Base-by-base conservation (phyloP, 1,139 yeast genomes). In the Pichia sp. region DNA sequence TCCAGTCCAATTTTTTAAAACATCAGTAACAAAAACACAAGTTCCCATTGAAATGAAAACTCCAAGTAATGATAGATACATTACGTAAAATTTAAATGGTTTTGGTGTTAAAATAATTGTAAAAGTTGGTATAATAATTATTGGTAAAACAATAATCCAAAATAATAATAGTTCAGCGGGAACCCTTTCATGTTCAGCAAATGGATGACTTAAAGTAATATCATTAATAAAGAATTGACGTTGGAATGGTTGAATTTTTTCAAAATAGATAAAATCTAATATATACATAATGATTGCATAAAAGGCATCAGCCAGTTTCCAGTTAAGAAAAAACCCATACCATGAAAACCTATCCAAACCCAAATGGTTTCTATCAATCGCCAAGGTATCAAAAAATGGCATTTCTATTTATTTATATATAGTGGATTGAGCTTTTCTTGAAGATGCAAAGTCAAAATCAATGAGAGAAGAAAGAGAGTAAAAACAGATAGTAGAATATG, bases 1-100 rank as follows among this genome's bases (percentile, higher is more conserved):
- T n/a, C 89, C 92, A 34, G 86, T 77, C 80, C 86, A 77, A 51
- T 77, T 75, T 62, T 86, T 86, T 45, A 83, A 60, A 28, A 78
- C 69, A 58, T 83, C 87, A 2, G 90, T 82, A 40, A 82, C 58
- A 30, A 82, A 68, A 22, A 72, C 69, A 37, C 75, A 73, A n/a
- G 77, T 62, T 12, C 73, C 66, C 52, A 78, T 63, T 0, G 83
- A 66, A 11, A 80, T 64, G 28, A 65, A 61, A 16, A 81, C 64
- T 1, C 86, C 86, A 31, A 81, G 54, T 0, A 77, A 46, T 1
- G 82, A 71, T 10, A 76, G 61, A 57, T 77, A 80, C n/a, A 71
- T 57, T 30, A 70, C 59, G 49, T 71, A 69, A 2, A 66, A 27
- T 50, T 69, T 70, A 42, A 73, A 71, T 39, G 48, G 52, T 30